A percentile compares a stretch with the other conserved stretches of the same genome.
Evolutionary conservation across 371 early-diverging fungal genomes (phyloP).

Genomic region (Mucor saturninus): DNA sequence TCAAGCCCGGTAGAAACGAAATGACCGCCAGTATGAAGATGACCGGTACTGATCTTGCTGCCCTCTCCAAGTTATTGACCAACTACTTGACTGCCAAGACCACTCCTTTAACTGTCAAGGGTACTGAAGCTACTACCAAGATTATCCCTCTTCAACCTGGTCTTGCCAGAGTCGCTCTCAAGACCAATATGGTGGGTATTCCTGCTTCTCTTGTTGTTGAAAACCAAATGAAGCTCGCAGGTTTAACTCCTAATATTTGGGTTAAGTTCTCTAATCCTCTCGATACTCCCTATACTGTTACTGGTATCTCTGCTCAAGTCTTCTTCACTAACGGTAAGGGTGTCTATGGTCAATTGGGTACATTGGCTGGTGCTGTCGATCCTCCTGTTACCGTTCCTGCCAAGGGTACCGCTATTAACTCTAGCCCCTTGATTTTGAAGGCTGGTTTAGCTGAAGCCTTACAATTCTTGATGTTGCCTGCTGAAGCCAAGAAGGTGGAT

Average conservation of each 20-base stretch:
- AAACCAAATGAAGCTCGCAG: conserved; percentile 26
- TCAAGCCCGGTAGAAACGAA: conserved; percentile 51
- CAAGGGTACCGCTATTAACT: conserved; percentile 26
- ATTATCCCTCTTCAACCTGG: conserved; percentile 52
- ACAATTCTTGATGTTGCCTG: conserved; percentile 16
- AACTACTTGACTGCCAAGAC: conserved; percentile 42
- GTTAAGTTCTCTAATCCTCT: conserved; percentile 57
- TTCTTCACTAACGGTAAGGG: conserved; percentile 4
- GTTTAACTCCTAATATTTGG: conserved; percentile 16
- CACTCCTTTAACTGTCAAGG: conserved; percentile 49
- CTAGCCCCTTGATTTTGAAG: conserved; percentile 27
- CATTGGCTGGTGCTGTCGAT: conserved; percentile 30
- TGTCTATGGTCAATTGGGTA: conserved; percentile 25
- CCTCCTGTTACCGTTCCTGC: conserved; percentile 39
- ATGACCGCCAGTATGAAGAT: conserved; percentile 35
- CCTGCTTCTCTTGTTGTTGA: conserved; percentile 31
- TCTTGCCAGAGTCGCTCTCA: conserved; percentile 45
- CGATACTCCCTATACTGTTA: conserved; percentile 45
- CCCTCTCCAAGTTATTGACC: conserved; percentile 35
- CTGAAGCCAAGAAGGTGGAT: conserved; percentile 28
- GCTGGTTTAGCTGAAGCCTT: conserved; percentile 12
- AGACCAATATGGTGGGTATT: conserved; percentile 49
- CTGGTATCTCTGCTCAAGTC: conserved; percentile 16
- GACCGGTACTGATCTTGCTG: conserved; percentile 24
- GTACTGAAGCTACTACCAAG: conserved; percentile 41